phyloP scores from a whole-genome alignment of 306 rosid genomes.

The Luffa aegyptiaca region DNA sequence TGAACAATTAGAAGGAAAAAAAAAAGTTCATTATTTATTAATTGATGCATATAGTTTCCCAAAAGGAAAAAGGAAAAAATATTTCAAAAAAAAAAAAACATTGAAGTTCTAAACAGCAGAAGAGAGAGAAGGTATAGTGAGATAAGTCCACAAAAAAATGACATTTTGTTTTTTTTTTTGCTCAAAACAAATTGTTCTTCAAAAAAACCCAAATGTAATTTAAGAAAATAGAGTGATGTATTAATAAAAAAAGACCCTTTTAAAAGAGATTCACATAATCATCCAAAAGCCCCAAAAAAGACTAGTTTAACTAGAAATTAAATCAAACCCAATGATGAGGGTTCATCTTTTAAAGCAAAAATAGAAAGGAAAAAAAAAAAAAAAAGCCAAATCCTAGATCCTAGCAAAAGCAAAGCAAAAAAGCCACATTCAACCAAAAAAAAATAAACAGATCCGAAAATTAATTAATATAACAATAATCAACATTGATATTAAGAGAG shows the following conservation, averaged over 20 bases:
- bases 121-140: neutral
- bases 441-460: slow-evolving; percentile 28
- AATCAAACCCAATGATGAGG: neutral
- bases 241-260: neutral
- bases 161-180: neutral
- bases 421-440: neutral
- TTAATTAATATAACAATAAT: slow-evolving; percentile 8
- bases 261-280: neutral
- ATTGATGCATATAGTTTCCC: too few relatives aligned
- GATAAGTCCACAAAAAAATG: neutral
- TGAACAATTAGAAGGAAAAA: neutral
- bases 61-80: too few relatives aligned
- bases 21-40: too few relatives aligned
- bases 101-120: neutral
- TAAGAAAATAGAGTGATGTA: neutral
- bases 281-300: neutral
- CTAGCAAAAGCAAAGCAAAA: slow-evolving; percentile 17
- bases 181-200: neutral
- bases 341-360: slow-evolving; percentile 13
- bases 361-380: neutral
- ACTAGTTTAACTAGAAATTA: neutral
- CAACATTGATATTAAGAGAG: neutral
- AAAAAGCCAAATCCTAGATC: slow-evolving; percentile 17
- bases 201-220: neutral
- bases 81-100: neutral